Evolutionary conservation across 805 yeast species (phyloP), one percentile per base, ranked within the genome.

Genomic region (Saccharomycopsis sp.): DNA sequence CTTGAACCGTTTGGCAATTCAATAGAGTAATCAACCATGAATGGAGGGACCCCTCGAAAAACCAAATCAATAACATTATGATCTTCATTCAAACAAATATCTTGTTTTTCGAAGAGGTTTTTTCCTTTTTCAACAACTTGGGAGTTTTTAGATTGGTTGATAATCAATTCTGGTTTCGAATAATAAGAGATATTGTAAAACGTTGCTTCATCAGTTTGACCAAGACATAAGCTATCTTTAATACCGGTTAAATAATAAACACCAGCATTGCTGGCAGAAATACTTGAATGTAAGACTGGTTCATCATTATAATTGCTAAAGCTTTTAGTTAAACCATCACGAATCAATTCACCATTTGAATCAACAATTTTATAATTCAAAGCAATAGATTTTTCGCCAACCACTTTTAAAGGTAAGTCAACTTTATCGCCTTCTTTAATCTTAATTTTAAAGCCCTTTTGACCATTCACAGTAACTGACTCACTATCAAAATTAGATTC

Each of bases 11-110:
- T 64, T 5, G 92, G 88, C 30, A 67, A 59, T 21, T 60, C 60
- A 13, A 81, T 58, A n/a, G 73, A 70, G 55, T 86, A 85, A 30
- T 72, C 75, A 20, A 87, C 61, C n/a, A 70, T 58, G 48, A 85
- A 85, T 19, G 89, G 88, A 1, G 77, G 66, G 4, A 70, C 58
- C 1, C 86, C 89, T 30, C 59, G 60, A 27, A 81, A 56, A 2
- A 66, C 54, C 26, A 82, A 46, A 40, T 71, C 79, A 25, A 74
- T 54, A 1, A 67, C 60, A 40, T 40, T 41, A 18, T 66, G 69
- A 40, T 69, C 74, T 23, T 59, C 62, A 31, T 62, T 64, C 48
- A 70, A 72, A 48, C 80, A 74, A 12, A 72, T 67, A 26, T 59
- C 59, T 9, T 56, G 49, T 30, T 67, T 63, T 2, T 49, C 42